Evolutionary conservation across 2,329 filamentous ascomycete species (phyloP).

Genomic region (Madurella mycetomatis): DNA sequence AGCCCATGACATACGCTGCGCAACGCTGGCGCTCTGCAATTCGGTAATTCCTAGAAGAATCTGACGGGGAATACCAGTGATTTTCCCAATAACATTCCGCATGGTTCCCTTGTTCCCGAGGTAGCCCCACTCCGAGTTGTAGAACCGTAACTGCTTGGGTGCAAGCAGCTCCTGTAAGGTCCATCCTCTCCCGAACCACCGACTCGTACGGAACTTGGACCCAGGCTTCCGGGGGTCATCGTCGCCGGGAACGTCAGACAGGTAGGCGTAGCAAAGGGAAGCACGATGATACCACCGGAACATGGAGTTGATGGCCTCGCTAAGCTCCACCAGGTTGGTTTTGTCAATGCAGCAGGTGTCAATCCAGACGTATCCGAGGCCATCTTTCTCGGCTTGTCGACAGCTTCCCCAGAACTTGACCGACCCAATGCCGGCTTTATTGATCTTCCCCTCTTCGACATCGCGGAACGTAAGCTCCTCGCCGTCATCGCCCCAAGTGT

Average conservation of each 20-base stretch:
- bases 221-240: not conserved
- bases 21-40: slow-evolving; percentile 13
- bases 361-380: slow-evolving; percentile 23
- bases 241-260: slow-evolving; percentile 16
- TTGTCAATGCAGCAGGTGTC: slow-evolving; percentile 30
- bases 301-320: slow-evolving; percentile 25
- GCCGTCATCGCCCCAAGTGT: slow-evolving; percentile 18
- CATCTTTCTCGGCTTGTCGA: slow-evolving; percentile 2
- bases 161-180: slow-evolving; percentile 61
- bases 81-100: slow-evolving; percentile 5
- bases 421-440: not conserved
- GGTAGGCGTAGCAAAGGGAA: slow-evolving; percentile 24
- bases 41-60: slow-evolving; percentile 17
- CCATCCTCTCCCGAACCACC: slow-evolving; percentile 39
- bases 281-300: slow-evolving; percentile 25
- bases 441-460: slow-evolving; percentile 10
- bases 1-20: slow-evolving; percentile 34
- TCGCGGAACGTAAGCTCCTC: slow-evolving; percentile 16
- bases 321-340: slow-evolving; percentile 24
- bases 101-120: slow-evolving; percentile 27
- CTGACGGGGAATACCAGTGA: slow-evolving; percentile 23
- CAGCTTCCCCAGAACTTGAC: slow-evolving; percentile 9
- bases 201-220: slow-evolving; percentile 1
- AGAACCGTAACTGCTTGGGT: slow-evolving; percentile 30
- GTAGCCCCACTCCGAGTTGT: slow-evolving; percentile 26